phyloP scores from a whole-genome alignment of 768 basidiomycete species.

The Mycena crocata region DNA sequence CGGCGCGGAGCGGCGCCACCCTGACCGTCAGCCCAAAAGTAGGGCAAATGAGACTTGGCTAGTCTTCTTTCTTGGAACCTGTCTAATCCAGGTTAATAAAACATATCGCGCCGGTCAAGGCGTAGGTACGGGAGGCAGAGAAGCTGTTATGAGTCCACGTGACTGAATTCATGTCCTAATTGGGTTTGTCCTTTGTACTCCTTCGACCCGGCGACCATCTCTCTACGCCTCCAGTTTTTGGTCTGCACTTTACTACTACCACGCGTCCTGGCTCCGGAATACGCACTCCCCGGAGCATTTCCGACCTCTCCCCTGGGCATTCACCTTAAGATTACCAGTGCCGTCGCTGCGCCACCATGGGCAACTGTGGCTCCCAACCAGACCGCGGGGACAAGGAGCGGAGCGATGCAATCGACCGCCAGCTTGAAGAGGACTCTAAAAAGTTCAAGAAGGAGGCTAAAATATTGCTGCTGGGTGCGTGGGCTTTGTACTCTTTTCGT shows the following conservation, averaged over 20 bases:
- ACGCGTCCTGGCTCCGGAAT: not conserved
- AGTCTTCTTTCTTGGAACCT: constrained; percentile 13
- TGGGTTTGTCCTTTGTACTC: constrained; percentile 15
- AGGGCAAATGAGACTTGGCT: constrained; percentile 17
- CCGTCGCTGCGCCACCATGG: constrained; percentile 19
- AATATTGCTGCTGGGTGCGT: constrained; percentile 65
- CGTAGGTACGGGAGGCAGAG: no score
- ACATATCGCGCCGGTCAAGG: no score
- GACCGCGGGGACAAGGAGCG: constrained; percentile 29
- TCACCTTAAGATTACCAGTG: not conserved
- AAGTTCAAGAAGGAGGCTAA: constrained; percentile 69
- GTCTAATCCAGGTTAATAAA: not conserved
- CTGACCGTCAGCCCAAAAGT: constrained; percentile 11
- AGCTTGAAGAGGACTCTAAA: constrained; percentile 66
- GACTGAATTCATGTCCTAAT: not conserved
- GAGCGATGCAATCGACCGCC: constrained; percentile 66
- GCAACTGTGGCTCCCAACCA: constrained; percentile 30
- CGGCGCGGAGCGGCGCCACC: no score
- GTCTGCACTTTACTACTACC: not conserved
- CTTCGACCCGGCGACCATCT: not conserved
- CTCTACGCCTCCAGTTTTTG: not conserved
- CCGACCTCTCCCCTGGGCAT: not conserved
- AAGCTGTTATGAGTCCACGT: not conserved
- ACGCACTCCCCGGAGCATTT: not conserved
- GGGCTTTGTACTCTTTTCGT: constrained; percentile 17